phyloP scores from a whole-genome alignment of 495 filamentous ascomycete genomes.

The Staphylotrichum tortipilum region DNA sequence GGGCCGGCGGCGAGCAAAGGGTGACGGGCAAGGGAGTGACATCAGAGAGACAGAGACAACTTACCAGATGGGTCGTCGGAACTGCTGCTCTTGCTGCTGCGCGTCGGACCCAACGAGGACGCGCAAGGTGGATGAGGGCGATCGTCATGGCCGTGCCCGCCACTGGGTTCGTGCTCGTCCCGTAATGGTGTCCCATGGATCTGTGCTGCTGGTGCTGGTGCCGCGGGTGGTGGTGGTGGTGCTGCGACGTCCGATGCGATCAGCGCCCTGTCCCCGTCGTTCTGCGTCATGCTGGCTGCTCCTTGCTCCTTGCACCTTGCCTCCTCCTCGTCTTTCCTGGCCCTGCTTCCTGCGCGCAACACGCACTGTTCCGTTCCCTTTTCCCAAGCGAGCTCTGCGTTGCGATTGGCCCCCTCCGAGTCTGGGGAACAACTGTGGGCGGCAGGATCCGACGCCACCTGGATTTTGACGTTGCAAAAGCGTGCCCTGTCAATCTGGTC shows the following conservation, averaged over 20 bases:
- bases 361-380: not conserved
- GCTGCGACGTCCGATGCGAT: constrained; percentile 6
- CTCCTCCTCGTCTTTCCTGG: no score
- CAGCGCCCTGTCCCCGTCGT: constrained; percentile 4
- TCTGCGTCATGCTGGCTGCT: constrained; percentile 9
- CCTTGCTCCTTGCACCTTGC: no score
- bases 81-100: no score
- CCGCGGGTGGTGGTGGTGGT: constrained; percentile 7
- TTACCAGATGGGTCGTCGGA: no score
- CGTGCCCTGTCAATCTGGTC: not conserved
- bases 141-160: not conserved
- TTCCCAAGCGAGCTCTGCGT: no score
- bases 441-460: constrained; percentile 12
- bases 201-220: constrained; percentile 9
- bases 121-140: not conserved
- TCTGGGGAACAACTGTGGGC: constrained; percentile 10
- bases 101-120: no score
- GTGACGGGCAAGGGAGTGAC: no score
- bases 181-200: constrained; percentile 9
- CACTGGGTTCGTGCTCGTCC: not conserved
- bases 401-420: constrained; percentile 7
- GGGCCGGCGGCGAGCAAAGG: no score
- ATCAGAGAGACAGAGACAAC: no score
- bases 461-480: not conserved
- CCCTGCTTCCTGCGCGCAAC: no score